Base-by-base conservation (phyloP, 306 rosid genomes). In the Citrullus amarus region DNA sequence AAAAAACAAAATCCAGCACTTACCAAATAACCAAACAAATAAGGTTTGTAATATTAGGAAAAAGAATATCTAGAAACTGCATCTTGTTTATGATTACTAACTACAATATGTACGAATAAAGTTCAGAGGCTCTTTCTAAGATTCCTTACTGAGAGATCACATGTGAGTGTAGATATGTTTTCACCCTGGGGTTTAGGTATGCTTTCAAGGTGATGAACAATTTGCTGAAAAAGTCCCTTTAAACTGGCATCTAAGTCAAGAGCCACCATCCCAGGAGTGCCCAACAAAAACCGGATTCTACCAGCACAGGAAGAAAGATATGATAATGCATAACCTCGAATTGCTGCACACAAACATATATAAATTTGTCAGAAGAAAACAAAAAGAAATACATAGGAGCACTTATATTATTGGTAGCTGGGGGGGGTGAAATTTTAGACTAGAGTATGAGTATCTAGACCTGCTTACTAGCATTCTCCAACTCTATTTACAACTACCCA, bases 181-280 rank as follows among this genome's bases (percentile, higher is more conserved):
- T 91, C 97, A 81, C 93, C 93, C 91, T 89, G 97, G 34, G 97
- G 97, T 82, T 91, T 92, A 79, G 97, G 99, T 76, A 92, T 85
- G 87, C 85, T 90, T 82, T 95, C 99, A 80, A 95, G 97, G 86
- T 92, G 93, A 79, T 77, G 93, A 80, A 92, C 93, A 34, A 95
- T 92, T 88, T 84, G 84, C 81, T 91, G 96, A 74, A 95, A 56
- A 67, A 88, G 93, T 66, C 90, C 92, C 80, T 91, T 95, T 84
- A 95, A 80, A 88, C 87, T 77, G 71, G 93, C 80, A 85, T 95
- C 99, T 86, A 95, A 81, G 81, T 92, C 99, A 69, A 92, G 98
- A 81, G 99, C 99, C 86, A 95, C 93, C 97, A 95, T 95, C 82
- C 99, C 99, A 62, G 97, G 97, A 57, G 96, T 91, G 59, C 93